These are phyloP conservation scores for Mucor racemosus DNA, from an alignment of 371 early-diverging fungal species.

Conservation along the genomic window DNA sequence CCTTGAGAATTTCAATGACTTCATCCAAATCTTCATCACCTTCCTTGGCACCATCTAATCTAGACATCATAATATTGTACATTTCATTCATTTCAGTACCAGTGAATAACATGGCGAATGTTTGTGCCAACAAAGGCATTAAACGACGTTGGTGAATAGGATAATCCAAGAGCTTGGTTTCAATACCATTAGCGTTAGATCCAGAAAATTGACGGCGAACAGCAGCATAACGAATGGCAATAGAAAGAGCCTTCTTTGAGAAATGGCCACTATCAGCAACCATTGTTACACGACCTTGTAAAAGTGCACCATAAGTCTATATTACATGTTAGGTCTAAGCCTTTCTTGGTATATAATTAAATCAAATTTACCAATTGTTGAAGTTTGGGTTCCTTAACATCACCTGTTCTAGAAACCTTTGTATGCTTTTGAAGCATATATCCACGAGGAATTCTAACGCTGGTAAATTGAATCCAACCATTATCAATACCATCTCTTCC, in stretches of 20 bases:
- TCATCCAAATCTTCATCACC: conserved; percentile 70
- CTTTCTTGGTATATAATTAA: background rate
- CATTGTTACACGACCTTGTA: conserved; percentile 91
- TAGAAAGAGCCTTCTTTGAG: conserved; percentile 89
- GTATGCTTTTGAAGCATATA: conserved; percentile 94
- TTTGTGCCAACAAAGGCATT: conserved; percentile 88
- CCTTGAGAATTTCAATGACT: conserved; percentile 81
- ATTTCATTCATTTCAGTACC: conserved; percentile 81
- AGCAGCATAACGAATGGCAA: conserved; percentile 91
- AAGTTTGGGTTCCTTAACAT: conserved; percentile 69
- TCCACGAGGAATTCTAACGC: conserved; percentile 78
- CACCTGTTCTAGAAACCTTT: conserved; percentile 82
- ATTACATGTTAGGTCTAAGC: background rate
- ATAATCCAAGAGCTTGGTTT: conserved; percentile 91
- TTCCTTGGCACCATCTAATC: conserved; percentile 69
- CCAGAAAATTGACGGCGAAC: conserved; percentile 87
- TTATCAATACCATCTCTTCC: conserved; percentile 85
- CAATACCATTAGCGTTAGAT: conserved; percentile 43
- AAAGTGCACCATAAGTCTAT: conserved; percentile 79
- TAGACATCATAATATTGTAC: conserved; percentile 79
- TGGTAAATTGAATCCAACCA: conserved; percentile 86
- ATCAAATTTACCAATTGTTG: conserved; percentile 46
- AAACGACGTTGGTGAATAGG: conserved; percentile 92
- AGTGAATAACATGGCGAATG: conserved; percentile 91
- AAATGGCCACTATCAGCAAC: conserved; percentile 88